Base-by-base conservation (phyloP, 495 filamentous ascomycete genomes). In the Annulohypoxylon bovei region DNA sequence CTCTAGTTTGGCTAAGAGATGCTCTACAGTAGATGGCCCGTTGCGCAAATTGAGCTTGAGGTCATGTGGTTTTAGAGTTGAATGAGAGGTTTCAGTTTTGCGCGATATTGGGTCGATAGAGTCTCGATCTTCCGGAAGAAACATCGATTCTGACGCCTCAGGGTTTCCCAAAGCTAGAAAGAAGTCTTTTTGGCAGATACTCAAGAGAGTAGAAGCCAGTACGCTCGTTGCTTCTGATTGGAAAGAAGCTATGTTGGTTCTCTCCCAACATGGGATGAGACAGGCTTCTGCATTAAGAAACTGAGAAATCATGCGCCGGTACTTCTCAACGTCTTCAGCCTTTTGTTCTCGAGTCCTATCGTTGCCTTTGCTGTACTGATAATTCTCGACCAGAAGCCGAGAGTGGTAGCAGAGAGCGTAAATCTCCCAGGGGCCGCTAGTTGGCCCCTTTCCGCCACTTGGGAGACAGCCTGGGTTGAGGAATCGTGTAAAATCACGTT, bases 381-480 rank as follows among this genome's bases (percentile, higher is more conserved):
- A 14, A 30, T 67, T 52, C 49, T 67, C 46, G 5, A 70, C 70
- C 6, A 69, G 18, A 27, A 73, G 59, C 14, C 54, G 70, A 25
- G 66, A 70, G 27, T 73, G 60, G 33, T 70, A 60, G 33, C 70
- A 70, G 11, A 73, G 58, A 11, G 70, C 70, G 27, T 73, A 47
- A 12, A 73, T 44, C 33, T 73, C 70, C 70, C 70, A 73, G 7
- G 70, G 70, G 22, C 66, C 70, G 9, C 28, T 22, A 6, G 44
- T 50, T 2, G 23, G 42, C 2, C 58, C 44, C 18, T 61, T 61
- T 6, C 50, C 42, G 0, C 30, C 58, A 35, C 20, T n/a, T n/a
- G 20, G 28, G 28, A 35, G 44, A 20, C 44, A 30, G 25, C 58
- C 58, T 39, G 58, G 58, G 58, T 50, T 61, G 6, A 57, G 54